Evolutionary conservation across 148 eudicot species (phyloP), one percentile per base, ranked within the genome.

Genomic region (Suaeda aralocaspica): DNA sequence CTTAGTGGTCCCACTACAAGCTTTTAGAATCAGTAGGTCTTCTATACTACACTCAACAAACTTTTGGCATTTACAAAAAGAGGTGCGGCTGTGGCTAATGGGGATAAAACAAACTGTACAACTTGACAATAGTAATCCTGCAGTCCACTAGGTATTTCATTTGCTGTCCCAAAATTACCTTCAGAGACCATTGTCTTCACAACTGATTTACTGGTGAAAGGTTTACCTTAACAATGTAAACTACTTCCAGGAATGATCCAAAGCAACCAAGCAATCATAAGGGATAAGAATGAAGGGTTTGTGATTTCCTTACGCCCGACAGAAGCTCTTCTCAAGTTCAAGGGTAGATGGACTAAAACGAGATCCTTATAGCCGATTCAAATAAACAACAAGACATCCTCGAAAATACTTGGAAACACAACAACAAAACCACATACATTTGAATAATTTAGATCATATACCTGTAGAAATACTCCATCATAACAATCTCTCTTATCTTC

Each of bases 381-480:
- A 69, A 5, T 48, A 42, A 72, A 72, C 2, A 19, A 22, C 31
- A 36, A 29, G 3, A 6, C 48, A 49, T 24, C 13, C 18, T 49
- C 41, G 0, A 22, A 33, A 4, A 50, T 16, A 22, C 42, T 31
- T 9, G 21, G 2, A 49, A 21, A 61, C 28, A 19, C 63, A 53
- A 10, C 34, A 12, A 55, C 16, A 45, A n/a, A n/a, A n/a, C n/a
- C n/a, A n/a, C n/a, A n/a, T n/a, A n/a, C n/a, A n/a, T n/a, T 14
- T 46, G 30, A 25, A 36, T 52, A 44, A 26, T 59, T 56, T 19
- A 16, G 28, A 59, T 44, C 14, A 52, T 26, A 16, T 85, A 92
- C 98, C 91, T 85, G 91, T 70, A 89, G 69, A 80, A 90, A 88
- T 29, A 92, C 72, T 30, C 82, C 81, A 79, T 92, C 86, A 29